Conservation (phyloP, 2,329 filamentous ascomycete genomes). For the Coniella vitis region DNA sequence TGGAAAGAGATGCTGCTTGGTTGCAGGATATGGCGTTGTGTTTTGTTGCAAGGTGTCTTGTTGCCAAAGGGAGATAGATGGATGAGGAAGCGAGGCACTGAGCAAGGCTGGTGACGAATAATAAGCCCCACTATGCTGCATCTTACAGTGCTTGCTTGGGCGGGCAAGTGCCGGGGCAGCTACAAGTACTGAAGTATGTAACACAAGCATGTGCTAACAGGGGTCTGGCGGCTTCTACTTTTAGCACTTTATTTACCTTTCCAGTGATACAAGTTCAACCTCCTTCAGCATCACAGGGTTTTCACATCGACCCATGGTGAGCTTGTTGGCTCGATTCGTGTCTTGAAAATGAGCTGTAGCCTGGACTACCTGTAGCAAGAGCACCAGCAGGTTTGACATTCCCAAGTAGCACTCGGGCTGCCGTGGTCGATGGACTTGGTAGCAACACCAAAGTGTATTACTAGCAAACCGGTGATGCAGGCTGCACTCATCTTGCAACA, state of each 20-base stretch:
- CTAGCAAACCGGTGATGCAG: too few species aligned
- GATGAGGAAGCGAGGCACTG: neutral
- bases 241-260: too few species aligned
- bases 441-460: too few species aligned
- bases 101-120: constrained; percentile 13
- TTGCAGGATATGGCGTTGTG: neutral
- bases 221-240: neutral
- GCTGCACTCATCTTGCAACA: too few species aligned
- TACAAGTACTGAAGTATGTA: neutral
- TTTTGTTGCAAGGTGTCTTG: constrained; percentile 17
- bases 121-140: neutral
- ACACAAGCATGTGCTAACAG: constrained; percentile 5
- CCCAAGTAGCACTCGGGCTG: too few species aligned
- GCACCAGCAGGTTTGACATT: too few species aligned
- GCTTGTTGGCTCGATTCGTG: neutral
- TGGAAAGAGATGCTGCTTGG: neutral
- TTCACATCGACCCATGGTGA: too few species aligned
- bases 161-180: neutral
- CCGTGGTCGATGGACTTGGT: too few species aligned
- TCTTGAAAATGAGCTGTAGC: neutral
- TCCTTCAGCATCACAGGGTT: neutral
- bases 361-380: too few species aligned
- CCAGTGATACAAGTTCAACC: too few species aligned
- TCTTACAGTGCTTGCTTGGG: neutral
- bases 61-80: constrained; percentile 1